Conservation (phyloP, 2,329 filamentous ascomycete genomes). For the Sporothrix globosa region DNA sequence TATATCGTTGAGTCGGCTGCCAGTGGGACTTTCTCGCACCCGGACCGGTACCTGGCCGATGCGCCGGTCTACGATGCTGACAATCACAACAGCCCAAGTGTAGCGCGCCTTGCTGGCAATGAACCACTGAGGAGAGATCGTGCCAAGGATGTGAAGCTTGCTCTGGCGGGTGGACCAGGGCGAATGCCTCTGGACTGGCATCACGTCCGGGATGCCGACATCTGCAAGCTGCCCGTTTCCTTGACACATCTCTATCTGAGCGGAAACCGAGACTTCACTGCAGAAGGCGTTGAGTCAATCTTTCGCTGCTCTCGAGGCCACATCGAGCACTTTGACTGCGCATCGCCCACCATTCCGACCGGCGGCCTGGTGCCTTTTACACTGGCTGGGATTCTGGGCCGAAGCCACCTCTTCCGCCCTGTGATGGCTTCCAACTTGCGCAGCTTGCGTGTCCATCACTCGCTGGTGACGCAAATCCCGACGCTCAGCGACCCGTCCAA, state of each 20-base stretch:
- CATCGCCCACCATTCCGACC: constrained; percentile 45
- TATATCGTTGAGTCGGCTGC: constrained; percentile 53
- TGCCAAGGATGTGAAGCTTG: constrained; percentile 41
- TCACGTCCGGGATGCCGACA: constrained; percentile 36
- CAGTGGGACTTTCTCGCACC: constrained; percentile 52
- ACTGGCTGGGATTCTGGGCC: constrained; percentile 51
- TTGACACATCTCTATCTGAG: constrained; percentile 61
- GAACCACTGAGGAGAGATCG: constrained; percentile 43
- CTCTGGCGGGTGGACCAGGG: constrained; percentile 39
- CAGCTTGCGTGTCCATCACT: constrained; percentile 61
- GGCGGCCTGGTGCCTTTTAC: constrained; percentile 31
- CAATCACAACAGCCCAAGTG: constrained; percentile 30
- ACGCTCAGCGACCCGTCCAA: constrained; percentile 48
- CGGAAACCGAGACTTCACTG: constrained; percentile 51
- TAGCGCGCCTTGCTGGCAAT: constrained; percentile 46
- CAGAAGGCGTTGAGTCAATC: constrained; percentile 49
- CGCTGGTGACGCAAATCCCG: constrained; percentile 59
- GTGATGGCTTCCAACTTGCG: constrained; percentile 58
- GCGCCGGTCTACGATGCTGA: constrained; percentile 48
- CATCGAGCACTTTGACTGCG: constrained; percentile 58
- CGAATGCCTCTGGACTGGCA: constrained; percentile 33
- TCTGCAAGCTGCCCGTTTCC: constrained; percentile 41
- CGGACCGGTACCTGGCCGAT: constrained; percentile 54
- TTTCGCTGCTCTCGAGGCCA: constrained; percentile 51
- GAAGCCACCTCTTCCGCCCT: constrained; percentile 55